Conservation (phyloP, 805 yeast genomes). For the Candida nemodendra region DNA sequence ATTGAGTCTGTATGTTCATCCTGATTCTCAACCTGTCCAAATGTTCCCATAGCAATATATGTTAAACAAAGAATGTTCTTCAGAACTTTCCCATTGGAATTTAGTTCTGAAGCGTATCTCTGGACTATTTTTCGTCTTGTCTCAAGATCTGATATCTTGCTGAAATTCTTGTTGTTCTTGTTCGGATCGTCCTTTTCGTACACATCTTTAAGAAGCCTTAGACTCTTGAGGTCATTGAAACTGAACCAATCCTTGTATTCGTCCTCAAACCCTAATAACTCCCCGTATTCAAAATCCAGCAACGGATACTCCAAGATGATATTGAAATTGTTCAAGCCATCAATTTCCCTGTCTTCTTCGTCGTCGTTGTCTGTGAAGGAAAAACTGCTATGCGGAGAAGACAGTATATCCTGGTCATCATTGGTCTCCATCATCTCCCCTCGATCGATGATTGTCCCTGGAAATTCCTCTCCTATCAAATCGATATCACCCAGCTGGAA, state of each 20-base stretch:
- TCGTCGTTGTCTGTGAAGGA: slow-evolving; percentile 25
- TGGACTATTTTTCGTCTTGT: not conserved
- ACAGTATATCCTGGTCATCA: slow-evolving; percentile 29
- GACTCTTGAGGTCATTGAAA: slow-evolving; percentile 27
- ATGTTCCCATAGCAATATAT: slow-evolving; percentile 33
- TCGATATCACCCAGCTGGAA: slow-evolving; percentile 19
- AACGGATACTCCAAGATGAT: slow-evolving; percentile 39
- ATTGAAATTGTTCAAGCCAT: slow-evolving; percentile 33
- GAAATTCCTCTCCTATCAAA: slow-evolving; percentile 22
- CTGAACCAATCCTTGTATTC: slow-evolving; percentile 45
- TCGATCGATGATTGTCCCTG: slow-evolving; percentile 30
- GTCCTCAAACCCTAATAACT: slow-evolving; percentile 33
- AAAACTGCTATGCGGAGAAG: slow-evolving; percentile 31
- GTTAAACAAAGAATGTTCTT: slow-evolving; percentile 20
- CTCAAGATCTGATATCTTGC: not conserved
- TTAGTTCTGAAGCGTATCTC: not conserved
- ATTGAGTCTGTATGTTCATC: slow-evolving; percentile 26
- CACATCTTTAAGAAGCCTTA: slow-evolving; percentile 16
- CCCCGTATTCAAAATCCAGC: slow-evolving; percentile 42
- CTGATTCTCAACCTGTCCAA: slow-evolving; percentile 21
- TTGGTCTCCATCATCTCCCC: slow-evolving; percentile 33
- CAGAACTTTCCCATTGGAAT: slow-evolving; percentile 2
- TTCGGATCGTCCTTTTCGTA: slow-evolving; percentile 6
- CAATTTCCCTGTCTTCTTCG: slow-evolving; percentile 30
- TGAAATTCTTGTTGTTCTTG: not conserved